These are phyloP conservation scores for Clavaria fumosa DNA, from an alignment of 768 basidiomycete species.

Conservation along the genomic window DNA sequence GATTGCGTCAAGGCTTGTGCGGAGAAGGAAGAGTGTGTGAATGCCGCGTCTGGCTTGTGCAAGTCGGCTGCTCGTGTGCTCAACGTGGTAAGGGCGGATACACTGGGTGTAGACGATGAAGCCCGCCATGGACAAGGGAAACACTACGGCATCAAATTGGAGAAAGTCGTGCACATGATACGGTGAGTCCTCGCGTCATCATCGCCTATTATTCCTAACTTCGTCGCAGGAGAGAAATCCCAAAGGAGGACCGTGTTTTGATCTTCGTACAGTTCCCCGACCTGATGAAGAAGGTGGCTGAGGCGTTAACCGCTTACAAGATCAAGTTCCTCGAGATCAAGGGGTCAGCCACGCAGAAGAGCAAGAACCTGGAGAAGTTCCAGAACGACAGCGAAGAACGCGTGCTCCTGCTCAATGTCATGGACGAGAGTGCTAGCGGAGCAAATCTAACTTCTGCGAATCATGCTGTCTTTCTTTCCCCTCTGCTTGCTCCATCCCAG, in stretches of 20 bases:
- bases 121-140: conserved; percentile 55
- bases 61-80: conserved; percentile 66
- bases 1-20: conserved; percentile 60
- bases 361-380: conserved; percentile 74
- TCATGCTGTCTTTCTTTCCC: conserved; percentile 90
- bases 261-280: conserved; percentile 96
- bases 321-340: conserved; percentile 71
- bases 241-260: conserved; percentile 67
- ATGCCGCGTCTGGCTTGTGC: conserved; percentile 52
- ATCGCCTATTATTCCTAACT: conserved; percentile 4
- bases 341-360: conserved; percentile 61
- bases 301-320: conserved; percentile 57
- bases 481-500: conserved; percentile 66
- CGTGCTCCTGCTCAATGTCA: conserved; percentile 79
- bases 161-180: conserved; percentile 60
- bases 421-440: conserved; percentile 90
- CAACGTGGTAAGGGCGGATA: conserved; percentile 70
- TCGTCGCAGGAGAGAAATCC: conserved; percentile 40
- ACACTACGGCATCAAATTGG: conserved; percentile 73
- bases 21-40: conserved; percentile 68
- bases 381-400: conserved; percentile 66
- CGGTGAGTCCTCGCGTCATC: conserved; percentile 28
- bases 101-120: conserved; percentile 66
- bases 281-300: conserved; percentile 80
- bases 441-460: conserved; percentile 89